Evolutionary conservation across 208 protist genomes (phyloP).

Genomic region (Leishmania guyanensis): DNA sequence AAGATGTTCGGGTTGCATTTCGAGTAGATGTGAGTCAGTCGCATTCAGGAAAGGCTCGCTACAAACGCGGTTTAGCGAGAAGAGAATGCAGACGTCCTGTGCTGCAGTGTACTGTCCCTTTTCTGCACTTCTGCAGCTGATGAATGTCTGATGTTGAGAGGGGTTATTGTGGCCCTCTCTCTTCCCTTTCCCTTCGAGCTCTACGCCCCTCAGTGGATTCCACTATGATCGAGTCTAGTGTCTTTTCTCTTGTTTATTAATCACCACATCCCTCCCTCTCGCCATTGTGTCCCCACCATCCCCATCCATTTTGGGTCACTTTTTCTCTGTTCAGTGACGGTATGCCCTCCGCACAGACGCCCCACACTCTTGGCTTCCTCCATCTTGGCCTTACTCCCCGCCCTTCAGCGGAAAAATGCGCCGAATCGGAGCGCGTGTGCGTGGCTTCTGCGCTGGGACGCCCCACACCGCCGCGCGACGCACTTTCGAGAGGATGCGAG

Average conservation of each 20-base stretch:
- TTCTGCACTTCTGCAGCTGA: not conserved
- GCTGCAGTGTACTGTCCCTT: not conserved
- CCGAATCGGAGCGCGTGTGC: not conserved
- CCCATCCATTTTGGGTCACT: not conserved
- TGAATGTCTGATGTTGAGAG: not conserved
- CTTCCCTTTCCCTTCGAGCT: not conserved
- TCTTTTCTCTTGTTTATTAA: not conserved
- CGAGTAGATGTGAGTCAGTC: too few species aligned
- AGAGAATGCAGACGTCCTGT: not conserved
- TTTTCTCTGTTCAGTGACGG: too few species aligned
- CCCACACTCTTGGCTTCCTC: not conserved
- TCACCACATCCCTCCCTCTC: not conserved
- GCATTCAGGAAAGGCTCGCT: not conserved
- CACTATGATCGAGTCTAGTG: too few species aligned
- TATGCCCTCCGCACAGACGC: not conserved
- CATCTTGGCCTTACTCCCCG: not conserved
- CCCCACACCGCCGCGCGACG: not conserved
- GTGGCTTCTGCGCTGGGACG: not conserved
- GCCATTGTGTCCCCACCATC: not conserved
- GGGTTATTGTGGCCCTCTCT: too few species aligned
- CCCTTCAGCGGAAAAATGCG: not conserved
- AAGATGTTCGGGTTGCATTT: too few species aligned
- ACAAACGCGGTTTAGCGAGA: not conserved
- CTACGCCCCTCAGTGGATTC: not conserved
- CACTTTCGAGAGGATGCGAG: conserved; percentile 11